Base-by-base conservation (phyloP, 1,139 yeast genomes). In the Saccharomyces hybrid region DNA sequence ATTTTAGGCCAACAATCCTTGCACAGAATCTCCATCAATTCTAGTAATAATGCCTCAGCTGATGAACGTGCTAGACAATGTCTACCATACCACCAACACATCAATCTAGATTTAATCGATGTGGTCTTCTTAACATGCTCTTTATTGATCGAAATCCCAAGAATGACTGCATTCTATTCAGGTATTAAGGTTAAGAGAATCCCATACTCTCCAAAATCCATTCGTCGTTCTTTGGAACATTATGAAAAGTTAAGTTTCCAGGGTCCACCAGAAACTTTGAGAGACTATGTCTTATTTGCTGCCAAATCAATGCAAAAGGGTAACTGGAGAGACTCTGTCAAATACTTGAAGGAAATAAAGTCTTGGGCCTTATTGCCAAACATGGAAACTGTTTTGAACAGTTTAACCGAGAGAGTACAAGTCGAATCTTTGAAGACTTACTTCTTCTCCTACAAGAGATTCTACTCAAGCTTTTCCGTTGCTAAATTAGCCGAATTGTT, bases 11-110 rank as follows among this genome's bases (percentile, higher is more conserved):
- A 93, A 77, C 96, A 96, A 56, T 59, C 68, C 47, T 81, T 84
- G 67, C 86, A 81, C 70, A 82, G 89, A 70, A 69, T 68, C 51
- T 63, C 73, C 49, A 34, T 50, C 23, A 20, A 28, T 38, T 78
- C 81, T 38, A 74, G 82, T 54, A 73, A 76, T 23, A 80, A 79
- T 60, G 53, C 60, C 13, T 57, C 63, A 28, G 59, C 61, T 38
- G 63, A 64, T 34, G 63, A 67, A 31, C 64, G 64, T 51, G 86
- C 82, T 68, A 95, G 86, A 71, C 86, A 91, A 70, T 81, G 90
- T 71, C 79, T 93, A 70, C 99, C 99, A 57, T 95, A 88, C 86
- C 99, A 95, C 75, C 91, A 89, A 86, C 99, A 95, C 75, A 90
- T 95, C 72, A 95, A 95, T 74, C 78, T 91, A 67, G 99, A 95